These are phyloP conservation scores for Grammothele lineata DNA, from an alignment of 768 basidiomycete species.

Conservation along the genomic window DNA sequence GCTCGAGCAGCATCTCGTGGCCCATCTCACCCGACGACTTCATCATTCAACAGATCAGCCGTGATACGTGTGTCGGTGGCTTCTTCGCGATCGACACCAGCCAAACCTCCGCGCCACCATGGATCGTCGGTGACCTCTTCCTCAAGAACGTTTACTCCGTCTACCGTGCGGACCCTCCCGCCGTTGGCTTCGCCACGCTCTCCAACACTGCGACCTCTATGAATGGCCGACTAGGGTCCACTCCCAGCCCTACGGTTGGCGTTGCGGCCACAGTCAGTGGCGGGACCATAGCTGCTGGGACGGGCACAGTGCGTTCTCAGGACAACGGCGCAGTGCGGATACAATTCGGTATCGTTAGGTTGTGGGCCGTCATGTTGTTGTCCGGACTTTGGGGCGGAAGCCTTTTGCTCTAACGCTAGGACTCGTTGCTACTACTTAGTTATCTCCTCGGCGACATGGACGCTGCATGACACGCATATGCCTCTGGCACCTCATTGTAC, in stretches of 20 bases:
- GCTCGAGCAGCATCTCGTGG: constrained; percentile 57
- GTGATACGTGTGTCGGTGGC: constrained; percentile 70
- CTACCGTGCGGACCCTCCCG: constrained; percentile 72
- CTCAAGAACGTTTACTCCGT: constrained; percentile 95
- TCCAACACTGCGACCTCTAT: constrained; percentile 46
- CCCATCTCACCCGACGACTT: constrained; percentile 77
- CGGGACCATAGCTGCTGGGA: constrained; percentile 5
- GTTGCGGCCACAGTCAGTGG: constrained; percentile 45
- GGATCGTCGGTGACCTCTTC: constrained; percentile 93
- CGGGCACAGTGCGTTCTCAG: neutral
- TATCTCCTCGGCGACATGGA: too few relatives aligned
- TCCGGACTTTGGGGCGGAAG: too few relatives aligned
- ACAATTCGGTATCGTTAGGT: too few relatives aligned
- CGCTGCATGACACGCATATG: too few relatives aligned
- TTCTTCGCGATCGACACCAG: constrained; percentile 67
- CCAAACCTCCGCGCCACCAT: constrained; percentile 50
- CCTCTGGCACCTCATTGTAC: too few relatives aligned
- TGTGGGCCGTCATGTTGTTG: too few relatives aligned
- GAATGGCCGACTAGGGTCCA: constrained; percentile 37
- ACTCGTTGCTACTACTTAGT: too few relatives aligned
- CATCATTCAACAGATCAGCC: constrained; percentile 52
- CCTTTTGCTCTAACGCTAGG: too few relatives aligned
- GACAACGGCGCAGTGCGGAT: too few relatives aligned
- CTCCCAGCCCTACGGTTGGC: constrained; percentile 59
- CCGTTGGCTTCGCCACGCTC: constrained; percentile 82